These are phyloP conservation scores for Bipolaris sorokiniana DNA, from an alignment of 2,329 filamentous ascomycete species.

Conservation along the genomic window DNA sequence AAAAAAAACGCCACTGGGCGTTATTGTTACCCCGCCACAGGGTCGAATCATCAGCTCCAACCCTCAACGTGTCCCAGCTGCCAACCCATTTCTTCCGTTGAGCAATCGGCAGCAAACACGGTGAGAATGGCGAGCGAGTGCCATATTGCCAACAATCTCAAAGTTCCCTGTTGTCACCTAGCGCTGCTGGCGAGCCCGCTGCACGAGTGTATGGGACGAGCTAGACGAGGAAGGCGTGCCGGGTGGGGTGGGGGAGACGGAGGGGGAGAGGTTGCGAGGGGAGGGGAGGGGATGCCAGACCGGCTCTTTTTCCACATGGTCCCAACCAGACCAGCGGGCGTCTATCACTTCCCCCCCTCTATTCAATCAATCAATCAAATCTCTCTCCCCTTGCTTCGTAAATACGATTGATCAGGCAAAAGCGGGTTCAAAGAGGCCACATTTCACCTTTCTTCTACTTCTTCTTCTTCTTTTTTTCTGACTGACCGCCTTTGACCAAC, in stretches of 20 bases:
- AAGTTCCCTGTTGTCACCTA: neutral
- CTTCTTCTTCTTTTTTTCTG: too few relatives aligned
- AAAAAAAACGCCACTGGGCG: neutral
- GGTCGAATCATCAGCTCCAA: constrained; percentile 13
- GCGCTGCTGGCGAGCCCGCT: neutral
- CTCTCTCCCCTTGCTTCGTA: too few relatives aligned
- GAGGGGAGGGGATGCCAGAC: neutral
- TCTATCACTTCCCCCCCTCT: neutral
- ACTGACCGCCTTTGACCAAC: neutral
- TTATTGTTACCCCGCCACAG: neutral
- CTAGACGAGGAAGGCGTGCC: constrained; percentile 17
- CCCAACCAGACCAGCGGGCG: neutral
- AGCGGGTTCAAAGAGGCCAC: neutral
- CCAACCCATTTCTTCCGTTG: neutral
- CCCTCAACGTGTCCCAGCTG: constrained; percentile 12
- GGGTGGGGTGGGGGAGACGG: neutral
- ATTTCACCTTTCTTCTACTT: neutral
- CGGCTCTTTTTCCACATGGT: neutral
- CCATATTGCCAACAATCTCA: too few relatives aligned
- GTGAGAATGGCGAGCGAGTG: neutral
- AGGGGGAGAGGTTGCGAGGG: neutral
- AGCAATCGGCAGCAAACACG: neutral
- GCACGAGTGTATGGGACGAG: constrained; percentile 2
- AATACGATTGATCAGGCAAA: too few relatives aligned
- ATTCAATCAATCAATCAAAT: neutral